These are phyloP conservation scores for Hypoxylon sp. DNA, from an alignment of 2,329 filamentous ascomycete genomes.

Conservation along the genomic window DNA sequence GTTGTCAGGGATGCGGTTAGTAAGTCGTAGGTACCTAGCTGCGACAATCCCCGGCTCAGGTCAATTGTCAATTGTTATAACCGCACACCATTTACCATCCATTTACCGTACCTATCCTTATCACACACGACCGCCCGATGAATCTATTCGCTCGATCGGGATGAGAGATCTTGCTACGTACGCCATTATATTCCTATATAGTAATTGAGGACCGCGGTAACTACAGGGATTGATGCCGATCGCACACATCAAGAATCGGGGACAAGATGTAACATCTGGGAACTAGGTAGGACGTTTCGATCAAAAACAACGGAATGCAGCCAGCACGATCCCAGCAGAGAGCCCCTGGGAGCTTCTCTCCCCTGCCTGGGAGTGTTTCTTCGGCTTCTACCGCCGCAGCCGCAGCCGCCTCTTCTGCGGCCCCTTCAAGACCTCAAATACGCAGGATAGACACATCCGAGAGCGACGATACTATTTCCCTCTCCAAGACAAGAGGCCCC, in stretches of 20 bases:
- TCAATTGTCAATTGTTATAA: not conserved
- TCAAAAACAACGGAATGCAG: constrained; percentile 48
- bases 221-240: constrained; percentile 25
- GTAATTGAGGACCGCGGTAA: constrained; percentile 26
- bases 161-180: constrained; percentile 2
- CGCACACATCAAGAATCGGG: constrained; percentile 24
- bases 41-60: not conserved
- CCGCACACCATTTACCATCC: constrained; percentile 2
- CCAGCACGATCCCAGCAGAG: constrained; percentile 53
- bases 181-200: constrained; percentile 2
- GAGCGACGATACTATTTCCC: constrained; percentile 63
- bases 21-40: no score
- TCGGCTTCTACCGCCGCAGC: constrained; percentile 50
- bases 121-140: constrained; percentile 11
- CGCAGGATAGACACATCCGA: constrained; percentile 63
- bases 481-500: constrained; percentile 62
- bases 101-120: constrained; percentile 3
- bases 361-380: constrained; percentile 59
- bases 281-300: constrained; percentile 41
- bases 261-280: constrained; percentile 47
- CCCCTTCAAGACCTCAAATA: constrained; percentile 56
- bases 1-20: no score
- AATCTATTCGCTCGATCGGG: constrained; percentile 12
- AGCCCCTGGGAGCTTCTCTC: constrained; percentile 67
- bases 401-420: constrained; percentile 51